Evolutionary conservation across 2,329 filamentous ascomycete species (phyloP), one percentile per base, ranked within the genome.

Genomic region (Fragosphaeria purpurea): DNA sequence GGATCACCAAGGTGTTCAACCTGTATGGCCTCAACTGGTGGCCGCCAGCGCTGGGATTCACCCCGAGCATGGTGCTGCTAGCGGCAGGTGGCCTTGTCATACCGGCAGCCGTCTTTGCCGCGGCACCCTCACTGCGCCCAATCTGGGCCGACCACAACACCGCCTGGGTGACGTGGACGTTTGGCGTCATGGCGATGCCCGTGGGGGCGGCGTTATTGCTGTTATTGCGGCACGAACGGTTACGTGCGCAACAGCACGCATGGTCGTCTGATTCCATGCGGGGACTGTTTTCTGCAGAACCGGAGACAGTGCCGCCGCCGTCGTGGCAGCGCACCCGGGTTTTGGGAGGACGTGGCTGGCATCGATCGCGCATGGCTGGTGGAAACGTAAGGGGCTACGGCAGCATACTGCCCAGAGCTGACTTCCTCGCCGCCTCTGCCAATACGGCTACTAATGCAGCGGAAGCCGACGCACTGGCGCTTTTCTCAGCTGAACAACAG

Each of bases 1-100:
- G 81, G 80, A 83, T 85, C 61, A 85, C 82, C 45, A 85, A 84
- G 60, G 74, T 85, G 5, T 85, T 85, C 63, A 85, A 85, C 59
- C 71, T 85, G 30, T 85, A 85, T 69, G 80, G 76, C 54, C 68
- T 85, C 51, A 85, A 85, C 65, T 85, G 82, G 82, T 85, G 81
- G 81, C 81, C 81, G 7, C 69, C 77, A 50, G 74, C 74, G 6
- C 67, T 85, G 6, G 82, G 82, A 1, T 84, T 85, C 54, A 79
- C 80, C 0, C 57, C 79, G n/a, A 85, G 82, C 12, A 71, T 84
- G 47, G 74, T 75, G 5, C 65, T 80, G 41, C 82, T 85, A 54
- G 79, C 77, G 44, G 65, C 77, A 11, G 57, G 82, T n/a, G 82
- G 80, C 9, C 69, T 83, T 44, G 70, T 73, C 12, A 70, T 71